Base-by-base conservation (phyloP, 148 eudicot species). In the Dysphania ambrosioides region DNA sequence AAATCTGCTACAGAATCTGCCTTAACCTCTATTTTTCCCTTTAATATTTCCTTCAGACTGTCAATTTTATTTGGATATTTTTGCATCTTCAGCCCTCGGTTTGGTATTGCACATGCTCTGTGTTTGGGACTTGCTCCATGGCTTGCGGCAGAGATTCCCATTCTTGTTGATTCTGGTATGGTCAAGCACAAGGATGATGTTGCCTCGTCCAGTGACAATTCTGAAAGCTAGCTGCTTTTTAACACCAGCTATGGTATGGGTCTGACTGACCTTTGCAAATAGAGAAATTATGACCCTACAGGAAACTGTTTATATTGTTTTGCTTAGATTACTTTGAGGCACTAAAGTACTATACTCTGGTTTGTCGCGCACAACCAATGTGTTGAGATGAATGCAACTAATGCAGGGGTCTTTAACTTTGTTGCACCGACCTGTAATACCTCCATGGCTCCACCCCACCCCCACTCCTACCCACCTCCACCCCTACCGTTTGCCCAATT, bases 81-180 rank as follows among this genome's bases (percentile, higher is more conserved):
- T 61, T 61, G 41, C 21, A 32, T 81, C 15, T 80, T 60, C 91
- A 94, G 98, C 69, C 98, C 98, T 74, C 90, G 98, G 87, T 94
- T 94, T 84, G 98, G 97, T 8, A 90, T 91, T 65, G 98, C 98
- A 9, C 98, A 94, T 77, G 98, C 97, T 23, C 90, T 94, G 16
- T 94, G 98, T 83, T 82, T 94, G 86, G 98, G 98, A 16, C 97
- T 94, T 74, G 98, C 98, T 34, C 98, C 98, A 27, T 94, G 98
- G 98, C 97, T 94, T 74, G 98, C 98, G 5, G 97, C 98, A 12
- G 98, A 94, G 80, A 84, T 94, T 74, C 98, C 98, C 12, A 69
- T 94, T 77, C 92, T 94, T n/a, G 98, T 94, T 55, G 98, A 94
- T 79, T 94, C 97, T 66, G 98, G 98, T 35, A 91, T 91, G 95